phyloP scores from a whole-genome alignment of 2,329 filamentous ascomycete genomes.

The Fusarium proliferatum region DNA sequence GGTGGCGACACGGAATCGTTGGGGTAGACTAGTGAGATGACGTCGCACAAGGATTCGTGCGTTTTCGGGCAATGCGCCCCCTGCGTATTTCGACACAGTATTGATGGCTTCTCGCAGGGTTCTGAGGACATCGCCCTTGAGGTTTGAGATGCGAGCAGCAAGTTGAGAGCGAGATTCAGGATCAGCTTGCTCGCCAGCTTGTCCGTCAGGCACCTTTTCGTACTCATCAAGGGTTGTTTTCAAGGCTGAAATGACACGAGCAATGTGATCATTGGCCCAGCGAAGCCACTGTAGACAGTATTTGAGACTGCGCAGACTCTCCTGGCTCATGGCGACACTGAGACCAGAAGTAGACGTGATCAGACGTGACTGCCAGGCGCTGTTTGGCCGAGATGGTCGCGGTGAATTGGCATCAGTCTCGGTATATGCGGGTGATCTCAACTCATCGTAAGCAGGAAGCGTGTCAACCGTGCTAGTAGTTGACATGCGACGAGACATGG shows the following conservation, averaged over 20 bases:
- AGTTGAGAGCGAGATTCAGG: slow-evolving; percentile 55
- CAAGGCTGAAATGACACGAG: slow-evolving; percentile 77
- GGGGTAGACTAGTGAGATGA: slow-evolving; percentile 85
- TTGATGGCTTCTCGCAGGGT: slow-evolving; percentile 84
- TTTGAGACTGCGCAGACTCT: slow-evolving; percentile 84
- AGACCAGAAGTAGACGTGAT: slow-evolving; percentile 92
- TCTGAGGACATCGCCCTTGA: slow-evolving; percentile 79
- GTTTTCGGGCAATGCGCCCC: slow-evolving; percentile 91
- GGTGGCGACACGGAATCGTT: slow-evolving; percentile 81
- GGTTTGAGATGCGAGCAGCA: slow-evolving; percentile 71
- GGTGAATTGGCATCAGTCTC: slow-evolving; percentile 59
- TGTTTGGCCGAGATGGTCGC: slow-evolving; percentile 46
- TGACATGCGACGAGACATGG: slow-evolving; percentile 65
- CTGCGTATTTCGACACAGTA: slow-evolving; percentile 88
- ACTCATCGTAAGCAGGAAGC: slow-evolving; percentile 85
- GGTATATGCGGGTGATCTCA: slow-evolving; percentile 79
- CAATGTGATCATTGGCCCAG: slow-evolving; percentile 84
- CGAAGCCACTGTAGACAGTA: slow-evolving; percentile 85
- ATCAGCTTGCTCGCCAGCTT: slow-evolving; percentile 4
- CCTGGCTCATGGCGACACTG: slow-evolving; percentile 90
- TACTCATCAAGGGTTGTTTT: slow-evolving; percentile 84
- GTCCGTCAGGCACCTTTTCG: slow-evolving; percentile 59
- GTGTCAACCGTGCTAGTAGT: slow-evolving; percentile 77
- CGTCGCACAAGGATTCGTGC: slow-evolving; percentile 83
- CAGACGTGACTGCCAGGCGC: slow-evolving; percentile 81